These are phyloP conservation scores for Mentha longifolia DNA, from an alignment of 257 asterid genomes.

Conservation along the genomic window DNA sequence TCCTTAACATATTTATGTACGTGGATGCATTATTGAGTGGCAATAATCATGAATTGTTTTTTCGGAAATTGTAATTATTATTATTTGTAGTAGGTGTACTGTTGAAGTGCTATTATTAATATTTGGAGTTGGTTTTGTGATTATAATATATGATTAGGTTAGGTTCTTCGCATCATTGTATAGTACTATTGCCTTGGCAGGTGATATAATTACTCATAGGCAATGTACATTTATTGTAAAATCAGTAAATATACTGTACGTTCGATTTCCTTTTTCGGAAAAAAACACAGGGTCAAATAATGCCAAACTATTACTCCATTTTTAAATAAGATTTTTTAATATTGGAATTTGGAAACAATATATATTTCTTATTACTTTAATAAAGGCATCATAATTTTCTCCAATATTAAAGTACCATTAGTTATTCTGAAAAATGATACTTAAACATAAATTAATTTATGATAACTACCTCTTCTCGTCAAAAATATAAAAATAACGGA, in stretches of 20 bases:
- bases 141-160: slow-evolving; percentile 14
- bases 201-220: slow-evolving; percentile 1
- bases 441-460: too few relatives aligned
- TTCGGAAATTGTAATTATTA: background rate
- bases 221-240: slow-evolving; percentile 2
- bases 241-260: background rate
- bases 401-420: too few relatives aligned
- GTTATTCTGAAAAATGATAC: too few relatives aligned
- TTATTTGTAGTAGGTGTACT: slow-evolving; percentile 11
- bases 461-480: too few relatives aligned
- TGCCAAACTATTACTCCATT: too few relatives aligned
- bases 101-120: slow-evolving; percentile 22
- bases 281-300: too few relatives aligned
- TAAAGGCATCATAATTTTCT: too few relatives aligned
- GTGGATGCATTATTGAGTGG: slow-evolving; percentile 24
- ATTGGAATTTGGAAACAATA: too few relatives aligned
- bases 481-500: too few relatives aligned
- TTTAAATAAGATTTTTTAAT: too few relatives aligned
- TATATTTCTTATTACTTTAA: too few relatives aligned
- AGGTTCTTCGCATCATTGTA: slow-evolving; percentile 14
- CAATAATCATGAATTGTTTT: slow-evolving; percentile 18
- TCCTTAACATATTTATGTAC: background rate
- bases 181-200: background rate
- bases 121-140: slow-evolving; percentile 25
- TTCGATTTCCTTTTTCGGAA: background rate